Percentiles rank a stretch among this genome's conserved stretches.
phyloP scores from a whole-genome alignment of 1,284 basidiomycete species.

The Leccinum huronense region DNA sequence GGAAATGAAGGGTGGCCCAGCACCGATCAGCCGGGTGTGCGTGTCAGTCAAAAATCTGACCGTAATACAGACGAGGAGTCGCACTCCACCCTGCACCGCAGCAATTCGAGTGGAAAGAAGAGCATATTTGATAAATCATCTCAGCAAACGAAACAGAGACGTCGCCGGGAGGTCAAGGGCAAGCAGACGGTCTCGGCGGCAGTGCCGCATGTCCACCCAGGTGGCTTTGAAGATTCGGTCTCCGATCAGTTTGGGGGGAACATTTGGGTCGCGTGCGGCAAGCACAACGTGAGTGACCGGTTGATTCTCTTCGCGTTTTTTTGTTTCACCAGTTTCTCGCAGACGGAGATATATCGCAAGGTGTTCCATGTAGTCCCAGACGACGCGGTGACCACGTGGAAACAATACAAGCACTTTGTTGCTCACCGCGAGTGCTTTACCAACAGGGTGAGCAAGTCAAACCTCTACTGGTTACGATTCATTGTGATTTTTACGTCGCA shows the following conservation, averaged over 20 bases:
- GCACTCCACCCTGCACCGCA: conserved; percentile 42
- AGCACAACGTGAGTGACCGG: conserved; percentile 68
- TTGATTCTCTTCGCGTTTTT: conserved; percentile 11
- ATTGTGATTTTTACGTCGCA: conserved; percentile 2
- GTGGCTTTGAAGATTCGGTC: conserved; percentile 86
- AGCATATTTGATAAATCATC: conserved; percentile 49
- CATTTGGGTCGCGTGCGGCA: conserved; percentile 82
- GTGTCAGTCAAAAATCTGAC: conserved; percentile 17
- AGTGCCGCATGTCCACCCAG: conserved; percentile 69
- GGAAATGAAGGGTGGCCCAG: conserved; percentile 40
- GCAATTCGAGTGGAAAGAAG: conserved; percentile 52
- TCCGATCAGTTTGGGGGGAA: conserved; percentile 85
- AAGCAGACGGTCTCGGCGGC: conserved; percentile 62
- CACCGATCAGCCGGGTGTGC: conserved; percentile 22
- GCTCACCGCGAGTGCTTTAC: conserved; percentile 73
- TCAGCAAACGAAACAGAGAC: conserved; percentile 57
- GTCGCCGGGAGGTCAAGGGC: conserved; percentile 49
- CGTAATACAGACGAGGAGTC: conserved; percentile 37
- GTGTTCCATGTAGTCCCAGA: conserved; percentile 93
- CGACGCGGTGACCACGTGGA: conserved; percentile 90
- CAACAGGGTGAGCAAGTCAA: conserved; percentile 51
- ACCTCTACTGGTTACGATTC: background rate
- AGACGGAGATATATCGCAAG: conserved; percentile 93
- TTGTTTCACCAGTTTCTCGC: conserved; percentile 13
- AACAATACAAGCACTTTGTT: conserved; percentile 87